A percentile compares a stretch with the other conserved stretches of the same genome.
These are phyloP conservation scores for Gaeumannomyces sp. DNA, from an alignment of 2,329 filamentous ascomycete genomes.

Conservation along the genomic window DNA sequence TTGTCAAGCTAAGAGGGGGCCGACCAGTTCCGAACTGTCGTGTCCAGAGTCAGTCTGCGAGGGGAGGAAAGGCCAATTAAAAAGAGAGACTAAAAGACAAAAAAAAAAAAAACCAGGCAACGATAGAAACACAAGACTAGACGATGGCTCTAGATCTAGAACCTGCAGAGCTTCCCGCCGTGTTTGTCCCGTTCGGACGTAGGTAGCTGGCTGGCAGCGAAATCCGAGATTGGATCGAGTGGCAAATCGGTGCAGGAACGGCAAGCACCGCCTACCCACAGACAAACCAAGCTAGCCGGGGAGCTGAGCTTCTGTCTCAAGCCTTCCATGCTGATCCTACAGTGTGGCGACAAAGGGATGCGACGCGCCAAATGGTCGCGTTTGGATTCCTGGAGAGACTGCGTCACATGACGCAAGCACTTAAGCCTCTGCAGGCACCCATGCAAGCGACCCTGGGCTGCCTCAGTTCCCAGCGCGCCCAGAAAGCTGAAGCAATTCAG, in stretches of 20 bases:
- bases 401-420: background rate
- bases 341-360: background rate
- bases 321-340: background rate
- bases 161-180: background rate
- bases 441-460: background rate
- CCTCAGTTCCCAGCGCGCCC: background rate
- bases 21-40: too few relatives aligned
- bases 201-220: background rate
- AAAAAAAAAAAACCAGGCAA: background rate
- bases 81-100: background rate
- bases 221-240: background rate
- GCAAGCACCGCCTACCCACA: background rate
- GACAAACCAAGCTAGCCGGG: background rate
- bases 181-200: background rate
- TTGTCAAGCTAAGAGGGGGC: background rate
- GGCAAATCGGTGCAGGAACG: background rate
- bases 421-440: background rate
- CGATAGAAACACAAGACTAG: background rate
- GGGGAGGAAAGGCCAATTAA: background rate
- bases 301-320: background rate
- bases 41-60: background rate
- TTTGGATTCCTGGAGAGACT: background rate
- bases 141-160: background rate
- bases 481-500: background rate
- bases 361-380: background rate